Base-by-base conservation (phyloP, 1,284 basidiomycete genomes). In the Ceratobasidium papillatum region DNA sequence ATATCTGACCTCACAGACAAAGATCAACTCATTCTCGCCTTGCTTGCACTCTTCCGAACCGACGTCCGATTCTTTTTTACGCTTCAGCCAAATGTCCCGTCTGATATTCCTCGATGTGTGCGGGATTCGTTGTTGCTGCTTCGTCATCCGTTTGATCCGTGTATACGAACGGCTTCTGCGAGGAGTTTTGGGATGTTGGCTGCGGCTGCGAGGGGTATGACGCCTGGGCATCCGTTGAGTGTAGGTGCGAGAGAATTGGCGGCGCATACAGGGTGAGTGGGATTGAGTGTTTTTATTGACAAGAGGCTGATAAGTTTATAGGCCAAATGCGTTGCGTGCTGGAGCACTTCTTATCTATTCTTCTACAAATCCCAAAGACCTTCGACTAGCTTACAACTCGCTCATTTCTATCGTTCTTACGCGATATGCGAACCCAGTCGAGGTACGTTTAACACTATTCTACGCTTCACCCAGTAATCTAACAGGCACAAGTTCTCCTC, bases 1-100 rank as follows among this genome's bases (percentile, higher is more conserved):
- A 62, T 56, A 62, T 76, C 66, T 19, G 66, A 59, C 22, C 54
- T 71, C 19, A 73, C 68, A 32, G 79, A 80, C 63, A 58, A 74
- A 34, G 77, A 78, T 43, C 75, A 78, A 30, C 68, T 94, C 9
- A 82, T 92, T 17, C 83, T 93, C 4, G 87, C 87, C 0, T 85
- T 92, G 22, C 81, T 92, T 8, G 85, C 90, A 0, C 82, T 94
- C 17, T 92, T 89, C 87, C 87, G 91, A n/a, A 81, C 85, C 1
- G 85, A 87, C 69, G 83, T 86, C 0, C 78, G 82, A 41, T 90
- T 90, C 81, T 88, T 87, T 75, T 80, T 87, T 65, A 71, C 66
- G 12, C 52, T 59, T 30, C 52, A 38, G 17, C 66, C 52, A 0
- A 34, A 34, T 11, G 30, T 58, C 41, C 52, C 54, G 1, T 59